These are phyloP conservation scores for Ceratobasidium sp. DNA, from an alignment of 1,284 basidiomycete species.

Conservation along the genomic window DNA sequence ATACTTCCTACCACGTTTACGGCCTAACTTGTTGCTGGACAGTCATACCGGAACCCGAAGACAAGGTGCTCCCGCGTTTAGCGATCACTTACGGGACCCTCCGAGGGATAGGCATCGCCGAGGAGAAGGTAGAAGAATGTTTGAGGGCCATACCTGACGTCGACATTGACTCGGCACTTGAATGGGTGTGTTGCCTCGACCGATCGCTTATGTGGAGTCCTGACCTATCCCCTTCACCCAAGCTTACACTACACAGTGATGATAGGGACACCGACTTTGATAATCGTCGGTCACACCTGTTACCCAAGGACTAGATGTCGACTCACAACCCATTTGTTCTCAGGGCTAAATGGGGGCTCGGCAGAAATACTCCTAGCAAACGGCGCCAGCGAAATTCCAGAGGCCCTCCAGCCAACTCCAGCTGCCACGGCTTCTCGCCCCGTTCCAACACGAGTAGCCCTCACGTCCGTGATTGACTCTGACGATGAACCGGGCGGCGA, in stretches of 20 bases:
- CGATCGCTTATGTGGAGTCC: not conserved
- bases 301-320: not conserved
- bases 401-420: conserved; percentile 12
- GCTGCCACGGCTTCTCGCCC: not conserved
- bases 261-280: conserved; percentile 68
- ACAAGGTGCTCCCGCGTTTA: conserved; percentile 77
- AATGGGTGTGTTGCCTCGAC: conserved; percentile 75
- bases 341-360: conserved; percentile 15
- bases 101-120: conserved; percentile 83
- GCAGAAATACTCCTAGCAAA: not conserved
- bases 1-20: conserved; percentile 7
- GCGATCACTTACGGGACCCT: conserved; percentile 86
- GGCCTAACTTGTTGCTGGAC: not conserved
- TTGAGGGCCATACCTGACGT: conserved; percentile 70
- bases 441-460: conserved; percentile 11
- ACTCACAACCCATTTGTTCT: not conserved
- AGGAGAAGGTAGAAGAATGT: conserved; percentile 76
- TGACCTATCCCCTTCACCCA: conserved; percentile 46
- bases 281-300: conserved; percentile 51
- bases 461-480: conserved; percentile 24
- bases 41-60: conserved; percentile 60
- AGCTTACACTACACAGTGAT: conserved; percentile 77
- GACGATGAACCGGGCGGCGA: conserved; percentile 54
- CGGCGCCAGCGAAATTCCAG: conserved; percentile 25
- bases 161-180: conserved; percentile 90